These are phyloP conservation scores for Kokia cookei DNA, from an alignment of 441 rosid species.

Conservation along the genomic window DNA sequence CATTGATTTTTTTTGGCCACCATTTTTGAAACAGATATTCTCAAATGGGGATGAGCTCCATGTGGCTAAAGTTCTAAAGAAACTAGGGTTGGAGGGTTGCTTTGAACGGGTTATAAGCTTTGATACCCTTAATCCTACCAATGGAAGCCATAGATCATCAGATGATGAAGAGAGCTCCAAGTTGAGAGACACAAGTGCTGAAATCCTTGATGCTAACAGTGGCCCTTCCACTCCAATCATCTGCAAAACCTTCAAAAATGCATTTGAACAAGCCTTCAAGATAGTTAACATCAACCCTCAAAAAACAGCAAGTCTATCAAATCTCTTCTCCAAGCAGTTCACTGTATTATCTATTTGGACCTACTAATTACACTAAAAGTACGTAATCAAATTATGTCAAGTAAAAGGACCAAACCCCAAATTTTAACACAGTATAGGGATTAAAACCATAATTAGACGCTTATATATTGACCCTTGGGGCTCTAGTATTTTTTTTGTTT, in stretches of 20 bases:
- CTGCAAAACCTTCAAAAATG: conserved; percentile 54
- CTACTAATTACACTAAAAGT: background rate
- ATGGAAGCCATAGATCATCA: background rate
- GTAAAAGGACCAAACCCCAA: background rate
- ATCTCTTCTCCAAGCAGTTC: background rate
- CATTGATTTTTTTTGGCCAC: background rate
- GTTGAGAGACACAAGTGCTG: background rate
- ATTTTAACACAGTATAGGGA: background rate
- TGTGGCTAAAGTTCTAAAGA: conserved; percentile 37
- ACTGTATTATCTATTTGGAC: background rate
- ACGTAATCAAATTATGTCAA: background rate
- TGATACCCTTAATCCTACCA: conserved; percentile 42
- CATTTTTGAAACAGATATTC: conserved; percentile 31
- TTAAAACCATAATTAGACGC: background rate
- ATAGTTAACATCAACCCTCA: conserved; percentile 48
- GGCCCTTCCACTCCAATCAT: conserved; percentile 24
- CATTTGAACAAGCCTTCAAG: conserved; percentile 47
- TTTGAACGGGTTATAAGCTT: conserved; percentile 55
- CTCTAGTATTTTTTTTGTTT: background rate
- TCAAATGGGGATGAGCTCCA: conserved; percentile 55
- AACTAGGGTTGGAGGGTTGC: conserved; percentile 62
- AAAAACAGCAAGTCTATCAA: conserved; percentile 40
- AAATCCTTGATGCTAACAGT: conserved; percentile 8
- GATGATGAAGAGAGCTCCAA: conserved; percentile 3
- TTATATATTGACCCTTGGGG: background rate